phyloP scores from a whole-genome alignment of 768 basidiomycete species.

The Leucocoprinus leucothites region DNA sequence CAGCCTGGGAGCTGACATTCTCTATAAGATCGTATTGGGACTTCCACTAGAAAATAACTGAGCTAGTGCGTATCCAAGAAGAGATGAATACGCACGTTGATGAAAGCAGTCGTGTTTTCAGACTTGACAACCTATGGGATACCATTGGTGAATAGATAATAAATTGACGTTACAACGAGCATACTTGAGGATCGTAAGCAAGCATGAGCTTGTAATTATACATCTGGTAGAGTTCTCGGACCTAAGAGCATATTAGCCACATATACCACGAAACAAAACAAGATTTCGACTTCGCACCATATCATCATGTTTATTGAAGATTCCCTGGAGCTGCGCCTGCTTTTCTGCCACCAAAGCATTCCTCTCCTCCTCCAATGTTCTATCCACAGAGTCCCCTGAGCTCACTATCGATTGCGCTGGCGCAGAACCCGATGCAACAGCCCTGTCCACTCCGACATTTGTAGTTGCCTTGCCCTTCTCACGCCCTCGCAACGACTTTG shows the following conservation, averaged over 20 bases:
- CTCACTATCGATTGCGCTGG: slow-evolving; percentile 17
- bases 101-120: slow-evolving; percentile 71
- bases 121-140: slow-evolving; percentile 58
- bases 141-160: slow-evolving; percentile 2
- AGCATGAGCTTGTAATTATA: slow-evolving; percentile 77
- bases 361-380: slow-evolving; percentile 32
- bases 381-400: slow-evolving; percentile 20
- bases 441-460: background rate
- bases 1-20: slow-evolving; percentile 36
- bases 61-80: slow-evolving; percentile 9
- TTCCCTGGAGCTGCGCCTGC: slow-evolving; percentile 54
- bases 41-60: slow-evolving; percentile 48
- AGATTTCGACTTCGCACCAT: slow-evolving; percentile 48
- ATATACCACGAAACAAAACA: slow-evolving; percentile 4
- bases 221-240: slow-evolving; percentile 88
- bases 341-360: slow-evolving; percentile 52
- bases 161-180: slow-evolving; percentile 18
- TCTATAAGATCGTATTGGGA: slow-evolving; percentile 58
- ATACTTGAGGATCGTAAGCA: slow-evolving; percentile 71
- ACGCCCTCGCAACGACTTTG: slow-evolving; percentile 2
- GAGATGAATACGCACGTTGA: slow-evolving; percentile 48
- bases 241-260: slow-evolving; percentile 33
- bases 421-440: slow-evolving; percentile 5
- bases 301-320: slow-evolving; percentile 68
- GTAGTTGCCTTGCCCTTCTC: slow-evolving; percentile 4